Percentiles rank a stretch among this genome's conserved stretches.
phyloP scores from a whole-genome alignment of 345 rosid species.

The Salix brachista region DNA sequence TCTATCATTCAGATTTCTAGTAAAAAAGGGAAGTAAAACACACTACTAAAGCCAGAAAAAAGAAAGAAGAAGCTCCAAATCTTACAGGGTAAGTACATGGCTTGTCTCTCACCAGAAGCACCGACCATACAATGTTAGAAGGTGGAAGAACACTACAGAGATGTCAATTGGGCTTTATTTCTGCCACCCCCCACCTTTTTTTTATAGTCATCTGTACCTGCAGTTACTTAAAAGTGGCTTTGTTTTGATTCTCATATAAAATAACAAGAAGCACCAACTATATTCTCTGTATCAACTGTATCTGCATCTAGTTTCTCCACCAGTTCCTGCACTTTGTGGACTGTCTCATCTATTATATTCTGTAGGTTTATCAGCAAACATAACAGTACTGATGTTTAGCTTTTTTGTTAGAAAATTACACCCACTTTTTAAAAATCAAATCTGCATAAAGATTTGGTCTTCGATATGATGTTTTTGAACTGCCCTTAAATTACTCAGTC shows the following conservation, averaged over 20 bases:
- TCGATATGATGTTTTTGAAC: background rate
- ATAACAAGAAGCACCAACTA: background rate
- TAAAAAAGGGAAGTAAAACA: background rate
- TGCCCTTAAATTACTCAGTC: background rate
- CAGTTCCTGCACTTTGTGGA: background rate
- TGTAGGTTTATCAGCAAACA: constrained; percentile 2
- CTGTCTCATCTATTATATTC: background rate
- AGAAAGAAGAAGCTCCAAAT: background rate
- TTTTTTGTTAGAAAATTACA: background rate
- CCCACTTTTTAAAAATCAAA: background rate
- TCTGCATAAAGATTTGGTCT: constrained; percentile 1
- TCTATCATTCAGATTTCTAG: background rate
- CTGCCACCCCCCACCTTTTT: background rate
- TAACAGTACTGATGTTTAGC: background rate
- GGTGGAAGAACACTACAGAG: background rate
- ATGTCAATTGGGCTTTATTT: background rate
- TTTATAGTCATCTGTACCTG: background rate
- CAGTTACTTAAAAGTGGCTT: background rate
- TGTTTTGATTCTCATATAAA: background rate
- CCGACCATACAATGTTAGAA: background rate
- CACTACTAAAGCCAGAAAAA: background rate
- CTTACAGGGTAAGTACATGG: background rate
- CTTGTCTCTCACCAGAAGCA: background rate
- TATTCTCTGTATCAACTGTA: background rate
- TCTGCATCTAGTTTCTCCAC: background rate